Evolutionary conservation across 2,329 filamentous ascomycete genomes (phyloP), one percentile per base, ranked within the genome.

Genomic region (Fusarium lyarnte): DNA sequence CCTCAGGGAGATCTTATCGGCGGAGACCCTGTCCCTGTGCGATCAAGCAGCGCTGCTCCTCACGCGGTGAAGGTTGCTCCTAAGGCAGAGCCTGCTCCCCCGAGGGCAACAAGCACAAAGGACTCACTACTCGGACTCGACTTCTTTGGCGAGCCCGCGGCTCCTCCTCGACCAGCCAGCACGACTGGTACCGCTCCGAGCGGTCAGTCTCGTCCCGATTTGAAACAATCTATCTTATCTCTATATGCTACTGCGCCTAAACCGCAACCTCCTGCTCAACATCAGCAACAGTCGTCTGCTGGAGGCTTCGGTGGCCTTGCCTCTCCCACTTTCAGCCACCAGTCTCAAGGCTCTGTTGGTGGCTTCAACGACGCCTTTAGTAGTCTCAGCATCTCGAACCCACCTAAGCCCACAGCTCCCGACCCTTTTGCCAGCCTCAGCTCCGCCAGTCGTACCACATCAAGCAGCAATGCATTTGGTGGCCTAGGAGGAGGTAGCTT

Each of bases 151-250:
- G 90, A 91, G 58, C 85, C 92, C 43, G 85, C 91, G 39, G 87
- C 93, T 14, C 90, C 94, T n/a, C 90, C 91, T 58, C 89, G 94
- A 58, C 93, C 95, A n/a, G 90, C 93, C 10, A 97, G 94, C 83
- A 94, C 94, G 25, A 89, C 91, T 8, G 90, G 91, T 23, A 88
- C 91, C 17, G 84, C 87, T 9, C 80, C 87, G 6, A 85, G 85
- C 23, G 87, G 88, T 17, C 91, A 93, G 76, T 97, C 94, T 49
- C 88, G 96, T 69, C 95, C 95, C 6, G 96, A 99, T 79, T 85
- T 99, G 67, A 99, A 99, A 83, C 95, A 98, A 82, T 98, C 95
- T 5, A 99, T 99, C 68, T 84, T 99, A 53, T 99, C 96, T 12
- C 88, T 99, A 21, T 99, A 99, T 80, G 94, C 95, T 16, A 93